Percentiles rank a stretch among this genome's conserved stretches.
Conservation (phyloP, 257 asterid species). For the Craterostigma plantagineum region DNA sequence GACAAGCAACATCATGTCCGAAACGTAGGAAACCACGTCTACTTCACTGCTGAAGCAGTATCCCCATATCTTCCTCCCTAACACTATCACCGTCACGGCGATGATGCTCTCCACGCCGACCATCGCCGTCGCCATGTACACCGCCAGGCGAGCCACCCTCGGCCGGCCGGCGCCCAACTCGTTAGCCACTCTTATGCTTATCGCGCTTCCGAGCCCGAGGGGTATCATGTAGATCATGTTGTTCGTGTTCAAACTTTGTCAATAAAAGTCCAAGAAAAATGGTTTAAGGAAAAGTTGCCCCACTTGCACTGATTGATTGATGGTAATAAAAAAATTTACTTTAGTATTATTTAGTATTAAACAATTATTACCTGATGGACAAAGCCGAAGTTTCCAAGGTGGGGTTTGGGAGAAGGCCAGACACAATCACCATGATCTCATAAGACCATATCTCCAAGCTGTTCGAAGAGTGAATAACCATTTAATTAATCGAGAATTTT, state of each 20-base stretch:
- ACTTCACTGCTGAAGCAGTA: constrained; percentile 37
- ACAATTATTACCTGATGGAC: constrained; percentile 33
- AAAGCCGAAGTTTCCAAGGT: constrained; percentile 59
- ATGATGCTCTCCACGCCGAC: constrained; percentile 30
- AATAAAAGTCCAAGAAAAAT: not conserved
- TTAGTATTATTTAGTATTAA: too few relatives aligned
- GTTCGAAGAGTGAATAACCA: not conserved
- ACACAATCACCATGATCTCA: constrained; percentile 55
- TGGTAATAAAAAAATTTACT: too few relatives aligned
- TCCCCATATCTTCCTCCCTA: constrained; percentile 47
- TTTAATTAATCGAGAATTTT: too few relatives aligned
- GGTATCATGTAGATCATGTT: constrained; percentile 54
- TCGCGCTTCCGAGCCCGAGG: constrained; percentile 54
- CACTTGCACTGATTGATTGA: too few relatives aligned
- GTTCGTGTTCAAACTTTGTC: constrained; percentile 35
- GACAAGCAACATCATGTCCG: constrained; percentile 35
- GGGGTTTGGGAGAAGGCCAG: constrained; percentile 64
- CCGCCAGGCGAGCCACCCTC: constrained; percentile 37
- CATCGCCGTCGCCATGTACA: constrained; percentile 26
- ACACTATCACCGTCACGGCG: constrained; percentile 24
- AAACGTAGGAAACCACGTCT: constrained; percentile 30
- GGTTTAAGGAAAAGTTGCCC: too few relatives aligned
- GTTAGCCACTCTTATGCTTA: constrained; percentile 43
- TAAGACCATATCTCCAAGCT: constrained; percentile 72
- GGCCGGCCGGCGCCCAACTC: constrained; percentile 57